These are phyloP conservation scores for Withania somnifera DNA, from an alignment of 305 asterid genomes.

Conservation along the genomic window DNA sequence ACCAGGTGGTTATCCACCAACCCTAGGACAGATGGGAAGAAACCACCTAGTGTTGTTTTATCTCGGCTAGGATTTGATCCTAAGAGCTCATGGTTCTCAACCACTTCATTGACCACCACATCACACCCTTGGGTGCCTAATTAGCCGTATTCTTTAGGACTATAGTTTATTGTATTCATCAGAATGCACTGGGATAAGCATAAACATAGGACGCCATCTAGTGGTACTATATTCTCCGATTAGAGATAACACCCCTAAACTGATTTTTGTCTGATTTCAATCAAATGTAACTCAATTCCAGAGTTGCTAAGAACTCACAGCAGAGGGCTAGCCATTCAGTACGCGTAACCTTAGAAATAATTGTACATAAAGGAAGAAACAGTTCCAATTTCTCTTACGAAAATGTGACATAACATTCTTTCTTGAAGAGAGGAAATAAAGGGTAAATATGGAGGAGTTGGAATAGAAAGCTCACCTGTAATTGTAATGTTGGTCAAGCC, in stretches of 20 bases:
- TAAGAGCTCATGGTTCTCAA: no score
- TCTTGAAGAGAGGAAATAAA: background rate
- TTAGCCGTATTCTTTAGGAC: background rate
- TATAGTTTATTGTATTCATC: background rate
- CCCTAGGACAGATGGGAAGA: no score
- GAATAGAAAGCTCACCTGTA: constrained; percentile 31
- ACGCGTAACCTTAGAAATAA: background rate
- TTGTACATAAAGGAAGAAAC: background rate
- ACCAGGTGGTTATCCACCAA: no score
- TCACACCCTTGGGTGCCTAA: no score
- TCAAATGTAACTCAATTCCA: background rate
- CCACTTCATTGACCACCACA: no score
- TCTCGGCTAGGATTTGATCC: no score
- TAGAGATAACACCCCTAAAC: background rate
- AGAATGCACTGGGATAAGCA: background rate
- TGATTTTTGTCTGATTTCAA: background rate
- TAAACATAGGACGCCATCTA: background rate
- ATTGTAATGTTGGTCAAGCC: constrained; percentile 69
- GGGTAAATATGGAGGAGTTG: background rate
- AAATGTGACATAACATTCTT: background rate
- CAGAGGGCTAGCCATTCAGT: background rate
- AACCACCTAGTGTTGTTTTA: no score
- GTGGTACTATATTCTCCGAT: background rate
- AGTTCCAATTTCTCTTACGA: background rate
- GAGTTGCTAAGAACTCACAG: background rate